These are phyloP conservation scores for Mytilinidion resinicola DNA, from an alignment of 495 filamentous ascomycete species.

Conservation along the genomic window DNA sequence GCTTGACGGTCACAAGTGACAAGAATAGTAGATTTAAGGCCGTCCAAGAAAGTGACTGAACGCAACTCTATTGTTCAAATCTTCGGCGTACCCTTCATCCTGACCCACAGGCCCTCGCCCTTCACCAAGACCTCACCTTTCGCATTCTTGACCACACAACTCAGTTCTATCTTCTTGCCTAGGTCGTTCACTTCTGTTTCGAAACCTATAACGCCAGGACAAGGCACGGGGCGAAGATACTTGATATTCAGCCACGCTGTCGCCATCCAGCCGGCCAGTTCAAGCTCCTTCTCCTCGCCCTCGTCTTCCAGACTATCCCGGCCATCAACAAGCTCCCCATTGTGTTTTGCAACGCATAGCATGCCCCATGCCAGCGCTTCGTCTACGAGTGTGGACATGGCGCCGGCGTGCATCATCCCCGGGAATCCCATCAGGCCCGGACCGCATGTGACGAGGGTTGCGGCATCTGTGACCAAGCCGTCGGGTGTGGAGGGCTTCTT, in stretches of 20 bases:
- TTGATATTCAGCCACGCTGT: conserved; percentile 19
- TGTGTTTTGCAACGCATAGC: conserved; percentile 4
- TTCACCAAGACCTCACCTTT: conserved; percentile 7
- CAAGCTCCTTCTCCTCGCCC: background rate
- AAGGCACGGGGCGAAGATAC: conserved; percentile 16
- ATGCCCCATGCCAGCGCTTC: conserved; percentile 16
- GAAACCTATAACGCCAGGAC: conserved; percentile 14
- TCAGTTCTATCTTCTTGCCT: conserved; percentile 12
- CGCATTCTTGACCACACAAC: conserved; percentile 13
- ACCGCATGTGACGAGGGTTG: conserved; percentile 9
- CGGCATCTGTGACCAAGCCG: background rate
- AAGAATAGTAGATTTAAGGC: too few species aligned
- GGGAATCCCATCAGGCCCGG: conserved; percentile 13
- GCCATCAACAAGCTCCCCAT: background rate
- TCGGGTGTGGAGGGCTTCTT: conserved; percentile 5
- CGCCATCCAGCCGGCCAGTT: conserved; percentile 2
- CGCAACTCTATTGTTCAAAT: background rate
- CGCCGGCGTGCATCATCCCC: conserved; percentile 17
- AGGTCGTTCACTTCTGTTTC: conserved; percentile 17
- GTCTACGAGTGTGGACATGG: conserved; percentile 20
- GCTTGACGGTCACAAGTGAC: too few species aligned
- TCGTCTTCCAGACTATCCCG: background rate
- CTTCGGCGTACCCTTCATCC: conserved; percentile 9
- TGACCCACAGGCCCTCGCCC: conserved; percentile 12
- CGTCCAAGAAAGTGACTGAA: too few species aligned